Conservation (phyloP, 78 protist genomes). For the Chrysochromulina parva region DNA sequence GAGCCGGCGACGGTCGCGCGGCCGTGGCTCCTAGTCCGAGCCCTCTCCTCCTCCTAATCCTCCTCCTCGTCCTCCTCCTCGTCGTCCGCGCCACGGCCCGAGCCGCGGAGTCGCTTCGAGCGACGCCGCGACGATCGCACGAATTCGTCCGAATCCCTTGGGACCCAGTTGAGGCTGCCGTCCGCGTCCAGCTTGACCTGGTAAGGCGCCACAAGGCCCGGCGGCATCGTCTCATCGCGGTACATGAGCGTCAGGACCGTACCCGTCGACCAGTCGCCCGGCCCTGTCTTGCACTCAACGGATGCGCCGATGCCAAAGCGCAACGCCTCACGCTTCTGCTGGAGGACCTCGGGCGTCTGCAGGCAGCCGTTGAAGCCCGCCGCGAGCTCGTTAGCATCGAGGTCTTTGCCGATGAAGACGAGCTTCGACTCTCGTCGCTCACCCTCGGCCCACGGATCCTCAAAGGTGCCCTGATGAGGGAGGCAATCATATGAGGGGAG, state of each 20-base stretch:
- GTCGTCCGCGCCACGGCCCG: too few relatives aligned
- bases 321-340: neutral
- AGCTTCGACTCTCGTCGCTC: slow-evolving; percentile 13
- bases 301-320: neutral
- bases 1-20: too few relatives aligned
- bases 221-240: neutral
- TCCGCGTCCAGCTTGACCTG: neutral
- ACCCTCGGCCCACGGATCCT: neutral
- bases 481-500: too few relatives aligned
- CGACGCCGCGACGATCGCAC: too few relatives aligned
- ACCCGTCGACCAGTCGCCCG: neutral
- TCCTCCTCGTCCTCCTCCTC: too few relatives aligned
- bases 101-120: too few relatives aligned
- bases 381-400: neutral
- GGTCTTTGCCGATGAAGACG: slow-evolving; percentile 52
- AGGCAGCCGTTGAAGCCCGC: neutral
- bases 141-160: too few relatives aligned
- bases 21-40: too few relatives aligned
- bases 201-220: neutral
- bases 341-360: neutral
- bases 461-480: neutral
- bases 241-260: too few relatives aligned
- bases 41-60: too few relatives aligned
- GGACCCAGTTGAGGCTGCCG: neutral
- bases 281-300: too few relatives aligned